Conservation (phyloP, 2,329 filamentous ascomycete species). For the Ceratocystis papillata region DNA sequence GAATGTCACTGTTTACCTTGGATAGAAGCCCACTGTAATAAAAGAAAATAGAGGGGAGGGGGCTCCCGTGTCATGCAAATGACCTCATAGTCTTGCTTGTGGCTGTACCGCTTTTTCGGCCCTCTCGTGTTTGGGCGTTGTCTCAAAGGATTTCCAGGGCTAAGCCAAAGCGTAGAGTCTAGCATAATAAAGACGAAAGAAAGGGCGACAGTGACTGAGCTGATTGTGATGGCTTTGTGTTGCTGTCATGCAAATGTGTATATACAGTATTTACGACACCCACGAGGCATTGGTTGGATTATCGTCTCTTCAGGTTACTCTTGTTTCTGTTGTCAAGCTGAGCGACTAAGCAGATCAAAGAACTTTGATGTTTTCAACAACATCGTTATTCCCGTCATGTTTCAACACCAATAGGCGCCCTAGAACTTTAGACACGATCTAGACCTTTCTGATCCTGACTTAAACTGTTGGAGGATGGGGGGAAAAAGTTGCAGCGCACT, state of each 20-base stretch:
- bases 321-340: background rate
- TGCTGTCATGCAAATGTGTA: background rate
- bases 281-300: background rate
- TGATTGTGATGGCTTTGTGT: background rate
- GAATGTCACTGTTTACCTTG: too few relatives aligned
- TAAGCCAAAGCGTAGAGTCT: constrained; percentile 3
- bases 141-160: background rate
- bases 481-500: background rate
- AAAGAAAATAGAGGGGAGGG: too few relatives aligned
- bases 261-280: background rate
- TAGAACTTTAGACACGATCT: background rate
- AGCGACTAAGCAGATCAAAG: constrained; percentile 1
- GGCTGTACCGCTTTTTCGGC: background rate
- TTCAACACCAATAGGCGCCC: background rate
- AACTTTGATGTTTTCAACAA: background rate
- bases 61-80: background rate
- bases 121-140: constrained; percentile 3
- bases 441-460: background rate
- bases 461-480: background rate
- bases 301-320: background rate
- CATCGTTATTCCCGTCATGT: background rate
- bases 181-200: background rate
- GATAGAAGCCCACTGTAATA: background rate
- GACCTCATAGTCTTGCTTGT: constrained; percentile 1
- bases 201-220: background rate